Conservation (phyloP, 2,329 filamentous ascomycete species). For the Orbilia brochopaga region DNA sequence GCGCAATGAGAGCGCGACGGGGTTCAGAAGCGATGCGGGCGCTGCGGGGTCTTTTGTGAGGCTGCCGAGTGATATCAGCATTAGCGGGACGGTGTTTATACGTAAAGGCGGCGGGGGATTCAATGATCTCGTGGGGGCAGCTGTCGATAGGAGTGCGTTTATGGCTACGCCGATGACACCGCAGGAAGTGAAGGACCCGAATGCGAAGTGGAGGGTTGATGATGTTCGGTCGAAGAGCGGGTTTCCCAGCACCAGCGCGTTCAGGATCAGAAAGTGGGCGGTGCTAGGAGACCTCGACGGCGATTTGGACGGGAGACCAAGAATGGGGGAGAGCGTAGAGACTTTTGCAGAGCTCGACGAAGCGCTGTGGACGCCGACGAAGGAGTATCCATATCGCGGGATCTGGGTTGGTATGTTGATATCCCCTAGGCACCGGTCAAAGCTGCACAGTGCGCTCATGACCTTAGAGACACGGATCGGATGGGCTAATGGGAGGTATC, state of each 20-base stretch:
- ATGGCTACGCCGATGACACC: constrained; percentile 3
- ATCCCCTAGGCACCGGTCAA: too few relatives aligned
- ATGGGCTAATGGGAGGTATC: not conserved
- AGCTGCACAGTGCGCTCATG: not conserved
- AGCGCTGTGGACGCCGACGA: constrained; percentile 77
- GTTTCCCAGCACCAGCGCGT: constrained; percentile 19
- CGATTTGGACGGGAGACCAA: constrained; percentile 27
- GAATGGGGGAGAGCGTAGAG: constrained; percentile 51
- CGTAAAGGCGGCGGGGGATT: constrained; percentile 11
- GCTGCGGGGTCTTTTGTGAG: constrained; percentile 31
- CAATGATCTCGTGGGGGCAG: constrained; percentile 21
- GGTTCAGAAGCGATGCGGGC: constrained; percentile 20
- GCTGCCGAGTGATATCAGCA: constrained; percentile 35
- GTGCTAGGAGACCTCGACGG: constrained; percentile 18
- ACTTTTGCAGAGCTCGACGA: constrained; percentile 76
- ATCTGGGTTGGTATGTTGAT: constrained; percentile 75
- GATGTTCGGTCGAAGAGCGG: constrained; percentile 26
- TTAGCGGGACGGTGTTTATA: constrained; percentile 27
- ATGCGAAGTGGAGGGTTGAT: constrained; percentile 28
- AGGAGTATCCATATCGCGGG: constrained; percentile 80
- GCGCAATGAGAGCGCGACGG: constrained; percentile 36
- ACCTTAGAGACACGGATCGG: not conserved
- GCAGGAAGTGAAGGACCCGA: constrained; percentile 4
- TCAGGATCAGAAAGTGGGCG: constrained; percentile 38
- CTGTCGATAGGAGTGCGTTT: constrained; percentile 38